These are phyloP conservation scores for Cystofilobasidium macerans DNA, from an alignment of 768 basidiomycete species.

Conservation along the genomic window DNA sequence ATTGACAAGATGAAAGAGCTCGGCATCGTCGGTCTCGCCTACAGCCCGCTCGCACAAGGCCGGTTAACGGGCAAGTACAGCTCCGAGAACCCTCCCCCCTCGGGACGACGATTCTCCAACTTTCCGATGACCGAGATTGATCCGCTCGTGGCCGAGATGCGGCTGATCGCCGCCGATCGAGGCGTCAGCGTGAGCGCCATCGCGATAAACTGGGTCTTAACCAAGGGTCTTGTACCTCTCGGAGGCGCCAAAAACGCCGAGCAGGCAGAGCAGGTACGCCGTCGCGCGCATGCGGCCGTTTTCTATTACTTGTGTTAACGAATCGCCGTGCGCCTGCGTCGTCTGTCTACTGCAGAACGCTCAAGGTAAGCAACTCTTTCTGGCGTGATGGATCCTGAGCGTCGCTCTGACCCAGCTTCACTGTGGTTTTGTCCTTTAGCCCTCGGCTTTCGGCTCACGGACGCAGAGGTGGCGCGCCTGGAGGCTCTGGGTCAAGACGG, in stretches of 20 bases:
- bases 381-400: no score
- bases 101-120: constrained; percentile 23
- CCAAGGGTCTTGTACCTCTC: constrained; percentile 37
- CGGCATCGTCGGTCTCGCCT: constrained; percentile 35
- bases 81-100: not conserved
- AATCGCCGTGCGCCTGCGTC: not conserved
- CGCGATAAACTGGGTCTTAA: constrained; percentile 39
- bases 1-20: constrained; percentile 35
- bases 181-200: constrained; percentile 35
- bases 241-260: constrained; percentile 36
- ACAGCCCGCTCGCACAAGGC: constrained; percentile 38
- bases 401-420: not conserved
- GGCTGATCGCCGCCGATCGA: constrained; percentile 32
- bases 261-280: constrained; percentile 34
- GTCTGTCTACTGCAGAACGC: constrained; percentile 1
- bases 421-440: not conserved
- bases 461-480: constrained; percentile 7
- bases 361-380: constrained; percentile 2
- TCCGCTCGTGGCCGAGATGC: constrained; percentile 34
- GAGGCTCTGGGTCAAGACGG: constrained; percentile 10
- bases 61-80: constrained; percentile 38
- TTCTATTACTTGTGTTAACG: not conserved
- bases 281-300: not conserved
- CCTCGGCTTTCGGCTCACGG: constrained; percentile 13
- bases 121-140: constrained; percentile 35